Evolutionary conservation across 306 rosid species (phyloP).

Genomic region (Castanea sativa): DNA sequence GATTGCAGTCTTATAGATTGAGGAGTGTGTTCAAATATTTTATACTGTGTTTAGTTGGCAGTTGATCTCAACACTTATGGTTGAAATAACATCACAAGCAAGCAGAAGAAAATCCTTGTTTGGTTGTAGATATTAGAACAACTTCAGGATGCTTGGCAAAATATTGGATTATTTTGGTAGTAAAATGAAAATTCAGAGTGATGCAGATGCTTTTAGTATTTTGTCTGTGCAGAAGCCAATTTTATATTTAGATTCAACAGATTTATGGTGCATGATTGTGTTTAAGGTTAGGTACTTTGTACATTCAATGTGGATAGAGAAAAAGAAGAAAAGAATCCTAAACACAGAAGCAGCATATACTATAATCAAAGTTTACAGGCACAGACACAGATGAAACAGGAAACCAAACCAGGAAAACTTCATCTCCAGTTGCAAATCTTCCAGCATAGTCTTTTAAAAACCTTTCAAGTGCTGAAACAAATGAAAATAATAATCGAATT

Average conservation of each 20-base stretch:
- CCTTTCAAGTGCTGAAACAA: slow-evolving; percentile 53
- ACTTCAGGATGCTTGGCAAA: background rate
- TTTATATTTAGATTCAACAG: background rate
- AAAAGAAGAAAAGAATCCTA: background rate
- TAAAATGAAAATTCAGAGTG: background rate
- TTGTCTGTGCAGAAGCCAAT: background rate
- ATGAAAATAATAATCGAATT: background rate
- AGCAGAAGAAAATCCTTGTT: background rate
- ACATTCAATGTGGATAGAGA: background rate
- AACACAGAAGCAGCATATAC: background rate
- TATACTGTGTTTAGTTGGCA: background rate
- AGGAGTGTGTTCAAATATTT: background rate
- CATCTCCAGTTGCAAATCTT: slow-evolving; percentile 58
- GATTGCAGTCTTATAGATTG: background rate
- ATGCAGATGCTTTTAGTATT: background rate
- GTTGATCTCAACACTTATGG: background rate
- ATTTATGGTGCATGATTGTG: background rate
- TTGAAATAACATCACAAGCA: background rate
- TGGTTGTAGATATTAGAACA: background rate
- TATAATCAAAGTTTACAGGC: background rate
- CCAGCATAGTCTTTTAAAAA: slow-evolving; percentile 47
- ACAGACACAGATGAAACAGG: background rate
- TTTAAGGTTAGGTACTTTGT: background rate
- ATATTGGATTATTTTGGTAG: background rate
- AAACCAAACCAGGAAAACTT: slow-evolving; percentile 41